phyloP scores from a whole-genome alignment of 2,329 filamentous ascomycete genomes.

The Fusarium equiseti region DNA sequence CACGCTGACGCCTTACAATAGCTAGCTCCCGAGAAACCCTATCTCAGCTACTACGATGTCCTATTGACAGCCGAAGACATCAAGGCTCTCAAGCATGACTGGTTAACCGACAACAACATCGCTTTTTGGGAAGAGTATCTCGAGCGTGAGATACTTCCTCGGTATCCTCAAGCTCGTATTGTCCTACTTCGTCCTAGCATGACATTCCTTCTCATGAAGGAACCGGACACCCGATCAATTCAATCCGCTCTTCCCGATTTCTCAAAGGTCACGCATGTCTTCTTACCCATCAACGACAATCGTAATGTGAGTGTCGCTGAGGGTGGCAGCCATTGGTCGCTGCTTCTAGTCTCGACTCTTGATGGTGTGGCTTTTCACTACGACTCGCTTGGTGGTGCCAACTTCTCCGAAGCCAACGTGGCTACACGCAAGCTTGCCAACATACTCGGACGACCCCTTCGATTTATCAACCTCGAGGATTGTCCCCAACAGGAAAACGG shows the following conservation, averaged over 20 bases:
- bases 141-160: slow-evolving; percentile 85
- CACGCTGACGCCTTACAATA: slow-evolving; percentile 51
- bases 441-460: slow-evolving; percentile 74
- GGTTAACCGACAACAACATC: slow-evolving; percentile 98
- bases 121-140: slow-evolving; percentile 98
- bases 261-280: slow-evolving; percentile 85
- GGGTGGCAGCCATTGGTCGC: slow-evolving; percentile 93
- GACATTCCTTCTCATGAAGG: slow-evolving; percentile 90
- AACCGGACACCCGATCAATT: slow-evolving; percentile 66
- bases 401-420: slow-evolving; percentile 77
- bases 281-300: slow-evolving; percentile 94
- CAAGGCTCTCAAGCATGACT: slow-evolving; percentile 88
- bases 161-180: slow-evolving; percentile 86
- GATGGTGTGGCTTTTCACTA: slow-evolving; percentile 97
- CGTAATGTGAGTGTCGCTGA: slow-evolving; percentile 81
- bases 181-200: slow-evolving; percentile 92
- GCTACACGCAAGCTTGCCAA: slow-evolving; percentile 76
- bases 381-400: slow-evolving; percentile 83
- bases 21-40: slow-evolving; percentile 59
- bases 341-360: slow-evolving; percentile 88
- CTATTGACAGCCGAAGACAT: slow-evolving; percentile 86
- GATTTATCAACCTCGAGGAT: slow-evolving; percentile 86
- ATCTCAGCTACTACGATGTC: slow-evolving; percentile 59
- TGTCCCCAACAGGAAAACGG: slow-evolving; percentile 92
- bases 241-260: slow-evolving; percentile 84